These are phyloP conservation scores for Ajuga reptans DNA, from an alignment of 305 asterid genomes.

Conservation along the genomic window DNA sequence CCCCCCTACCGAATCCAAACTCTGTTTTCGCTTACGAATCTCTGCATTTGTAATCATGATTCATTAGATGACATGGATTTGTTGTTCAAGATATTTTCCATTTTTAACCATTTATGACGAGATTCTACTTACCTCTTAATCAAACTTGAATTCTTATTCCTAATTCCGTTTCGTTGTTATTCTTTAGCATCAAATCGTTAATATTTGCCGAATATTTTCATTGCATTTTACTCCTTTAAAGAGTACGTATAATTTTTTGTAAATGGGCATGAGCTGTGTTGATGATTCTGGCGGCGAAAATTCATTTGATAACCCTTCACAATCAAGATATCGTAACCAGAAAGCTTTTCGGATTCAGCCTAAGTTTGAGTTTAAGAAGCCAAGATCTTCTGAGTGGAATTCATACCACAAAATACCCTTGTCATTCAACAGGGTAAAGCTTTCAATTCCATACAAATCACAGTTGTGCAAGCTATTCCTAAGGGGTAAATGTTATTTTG, in stretches of 20 bases:
- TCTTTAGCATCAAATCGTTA: not conserved
- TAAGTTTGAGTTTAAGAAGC: constrained; percentile 9
- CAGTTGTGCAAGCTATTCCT: constrained; percentile 29
- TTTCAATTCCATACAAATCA: constrained; percentile 20
- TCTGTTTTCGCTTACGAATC: too few relatives aligned
- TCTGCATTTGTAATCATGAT: not conserved
- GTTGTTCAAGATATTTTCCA: not conserved
- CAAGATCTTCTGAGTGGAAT: constrained; percentile 13
- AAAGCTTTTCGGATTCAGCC: too few relatives aligned
- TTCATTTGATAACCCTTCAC: not conserved
- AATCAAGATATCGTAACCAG: too few relatives aligned
- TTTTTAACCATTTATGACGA: not conserved
- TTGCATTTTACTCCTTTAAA: not conserved
- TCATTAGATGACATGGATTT: not conserved
- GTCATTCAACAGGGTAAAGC: constrained; percentile 17
- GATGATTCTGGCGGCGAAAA: constrained; percentile 6
- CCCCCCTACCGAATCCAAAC: too few relatives aligned
- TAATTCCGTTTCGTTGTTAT: not conserved
- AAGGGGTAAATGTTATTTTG: constrained; percentile 34
- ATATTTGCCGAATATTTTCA: not conserved
- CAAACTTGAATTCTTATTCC: not conserved
- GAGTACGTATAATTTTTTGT: too few relatives aligned
- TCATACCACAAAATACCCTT: not conserved
- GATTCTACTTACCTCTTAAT: not conserved
- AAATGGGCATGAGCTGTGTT: too few relatives aligned